Evolutionary conservation across 2,329 filamentous ascomycete genomes (phyloP).

Genomic region (Boeremia lycopersici): DNA sequence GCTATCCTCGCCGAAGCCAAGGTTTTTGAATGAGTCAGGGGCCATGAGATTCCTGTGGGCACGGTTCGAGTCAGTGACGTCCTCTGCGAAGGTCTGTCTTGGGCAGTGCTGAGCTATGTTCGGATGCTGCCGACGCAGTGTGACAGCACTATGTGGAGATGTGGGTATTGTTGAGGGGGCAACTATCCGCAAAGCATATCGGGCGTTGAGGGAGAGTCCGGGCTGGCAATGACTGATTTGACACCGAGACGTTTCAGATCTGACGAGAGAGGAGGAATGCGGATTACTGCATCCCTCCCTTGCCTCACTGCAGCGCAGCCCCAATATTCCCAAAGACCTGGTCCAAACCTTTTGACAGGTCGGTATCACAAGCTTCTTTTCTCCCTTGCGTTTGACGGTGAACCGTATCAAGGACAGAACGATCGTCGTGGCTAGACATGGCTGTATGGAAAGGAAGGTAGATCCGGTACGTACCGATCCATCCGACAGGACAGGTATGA

Average conservation of each 20-base stretch:
- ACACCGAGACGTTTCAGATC: slow-evolving; percentile 37
- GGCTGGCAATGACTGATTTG: slow-evolving; percentile 28
- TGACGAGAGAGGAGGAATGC: slow-evolving; percentile 33
- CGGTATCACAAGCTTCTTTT: slow-evolving; percentile 35
- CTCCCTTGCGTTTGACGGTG: slow-evolving; percentile 27
- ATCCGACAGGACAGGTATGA: slow-evolving; percentile 89
- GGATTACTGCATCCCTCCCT: slow-evolving; percentile 29
- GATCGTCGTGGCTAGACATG: slow-evolving; percentile 11
- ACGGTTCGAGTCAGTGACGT: slow-evolving; percentile 27
- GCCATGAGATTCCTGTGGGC: slow-evolving; percentile 82
- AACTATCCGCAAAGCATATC: slow-evolving; percentile 18
- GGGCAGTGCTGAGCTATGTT: slow-evolving; percentile 18
- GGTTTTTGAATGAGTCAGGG: slow-evolving; percentile 90
- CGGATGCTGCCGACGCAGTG: slow-evolving; percentile 34
- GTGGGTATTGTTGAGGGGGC: slow-evolving; percentile 20
- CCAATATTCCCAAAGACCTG: slow-evolving; percentile 32
- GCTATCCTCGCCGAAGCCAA: slow-evolving; percentile 73
- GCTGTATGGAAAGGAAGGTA: slow-evolving; percentile 22
- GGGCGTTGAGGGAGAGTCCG: slow-evolving; percentile 20
- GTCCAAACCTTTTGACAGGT: slow-evolving; percentile 40
- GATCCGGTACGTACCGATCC: slow-evolving; percentile 72
- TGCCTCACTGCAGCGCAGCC: slow-evolving; percentile 21
- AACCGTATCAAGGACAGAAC: slow-evolving; percentile 11
- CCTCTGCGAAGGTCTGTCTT: slow-evolving; percentile 14
- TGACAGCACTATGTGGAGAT: slow-evolving; percentile 27